A percentile compares a stretch with the other conserved stretches of the same genome.
phyloP scores from a whole-genome alignment of 2,329 filamentous ascomycete genomes.

The Alternaria incomplexa region DNA sequence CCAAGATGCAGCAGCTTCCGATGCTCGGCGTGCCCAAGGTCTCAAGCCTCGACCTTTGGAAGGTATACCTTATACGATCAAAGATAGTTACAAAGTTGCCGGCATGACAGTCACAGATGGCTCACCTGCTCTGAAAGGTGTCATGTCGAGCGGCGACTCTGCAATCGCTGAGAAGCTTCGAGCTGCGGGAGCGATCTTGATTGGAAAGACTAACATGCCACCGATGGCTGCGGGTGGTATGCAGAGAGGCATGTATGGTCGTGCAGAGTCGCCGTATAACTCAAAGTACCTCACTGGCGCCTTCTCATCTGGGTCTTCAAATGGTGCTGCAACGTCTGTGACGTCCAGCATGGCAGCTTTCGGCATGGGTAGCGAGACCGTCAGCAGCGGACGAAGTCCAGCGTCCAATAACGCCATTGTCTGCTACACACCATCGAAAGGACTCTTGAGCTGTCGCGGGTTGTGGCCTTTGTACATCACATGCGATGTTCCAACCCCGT shows the following conservation, averaged over 20 bases:
- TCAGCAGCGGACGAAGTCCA: slow-evolving; percentile 63
- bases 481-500: slow-evolving; percentile 62
- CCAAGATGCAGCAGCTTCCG: slow-evolving; percentile 56
- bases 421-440: slow-evolving; percentile 63
- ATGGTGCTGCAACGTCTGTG: slow-evolving; percentile 60
- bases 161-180: slow-evolving; percentile 57
- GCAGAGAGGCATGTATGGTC: slow-evolving; percentile 63
- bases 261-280: slow-evolving; percentile 65
- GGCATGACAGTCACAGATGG: slow-evolving; percentile 62
- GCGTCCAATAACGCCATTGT: slow-evolving; percentile 64
- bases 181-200: slow-evolving; percentile 57
- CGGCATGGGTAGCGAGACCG: slow-evolving; percentile 62
- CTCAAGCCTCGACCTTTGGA: slow-evolving; percentile 53
- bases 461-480: slow-evolving; percentile 63
- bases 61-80: slow-evolving; percentile 64
- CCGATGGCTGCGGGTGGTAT: slow-evolving; percentile 66
- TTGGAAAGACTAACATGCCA: slow-evolving; percentile 66
- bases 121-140: slow-evolving; percentile 60
- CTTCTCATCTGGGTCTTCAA: slow-evolving; percentile 64
- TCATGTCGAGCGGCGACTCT: slow-evolving; percentile 61
- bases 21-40: slow-evolving; percentile 52
- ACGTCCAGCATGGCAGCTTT: slow-evolving; percentile 60
- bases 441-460: slow-evolving; percentile 59
- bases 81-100: slow-evolving; percentile 63
- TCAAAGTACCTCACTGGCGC: slow-evolving; percentile 60